These are phyloP conservation scores for Erythrobasidium yunnanense DNA, from an alignment of 768 basidiomycete species.

Conservation along the genomic window DNA sequence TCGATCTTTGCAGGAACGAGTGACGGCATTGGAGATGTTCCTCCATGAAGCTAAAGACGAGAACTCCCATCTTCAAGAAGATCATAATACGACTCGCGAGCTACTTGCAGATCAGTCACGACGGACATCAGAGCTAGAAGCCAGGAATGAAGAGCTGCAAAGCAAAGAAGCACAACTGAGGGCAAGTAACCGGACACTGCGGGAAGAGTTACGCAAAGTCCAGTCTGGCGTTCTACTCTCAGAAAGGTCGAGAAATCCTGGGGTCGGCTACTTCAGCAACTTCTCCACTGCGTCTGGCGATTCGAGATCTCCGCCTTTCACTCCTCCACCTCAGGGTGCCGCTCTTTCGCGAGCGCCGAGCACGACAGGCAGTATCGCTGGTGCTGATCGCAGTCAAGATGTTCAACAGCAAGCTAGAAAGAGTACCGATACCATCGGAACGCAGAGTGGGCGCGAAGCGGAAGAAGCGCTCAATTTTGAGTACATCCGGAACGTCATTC, in stretches of 20 bases:
- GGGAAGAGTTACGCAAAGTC: constrained; percentile 89
- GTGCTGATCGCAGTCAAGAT: no score
- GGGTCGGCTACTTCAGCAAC: constrained; percentile 64
- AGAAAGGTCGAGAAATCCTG: constrained; percentile 82
- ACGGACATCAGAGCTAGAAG: constrained; percentile 52
- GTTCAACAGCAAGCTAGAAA: no score
- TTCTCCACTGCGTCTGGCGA: constrained; percentile 2
- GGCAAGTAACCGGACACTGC: constrained; percentile 71
- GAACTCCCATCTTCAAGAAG: constrained; percentile 49
- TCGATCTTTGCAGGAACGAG: constrained; percentile 45
- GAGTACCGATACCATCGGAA: constrained; percentile 33
- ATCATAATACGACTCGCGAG: constrained; percentile 49
- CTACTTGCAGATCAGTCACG: constrained; percentile 49
- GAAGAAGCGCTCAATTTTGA: constrained; percentile 93
- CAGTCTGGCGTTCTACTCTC: constrained; percentile 82
- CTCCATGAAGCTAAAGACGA: constrained; percentile 47
- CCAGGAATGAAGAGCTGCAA: constrained; percentile 56
- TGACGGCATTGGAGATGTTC: constrained; percentile 37
- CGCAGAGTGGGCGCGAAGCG: constrained; percentile 41
- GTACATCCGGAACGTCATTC: constrained; percentile 86
- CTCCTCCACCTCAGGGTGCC: background rate
- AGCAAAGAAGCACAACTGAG: constrained; percentile 61
- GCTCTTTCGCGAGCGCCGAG: background rate
- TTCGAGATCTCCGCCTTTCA: background rate
- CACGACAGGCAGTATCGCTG: background rate